Conservation (phyloP, 163 green algal genomes). For the Botryococcus braunii region DNA sequence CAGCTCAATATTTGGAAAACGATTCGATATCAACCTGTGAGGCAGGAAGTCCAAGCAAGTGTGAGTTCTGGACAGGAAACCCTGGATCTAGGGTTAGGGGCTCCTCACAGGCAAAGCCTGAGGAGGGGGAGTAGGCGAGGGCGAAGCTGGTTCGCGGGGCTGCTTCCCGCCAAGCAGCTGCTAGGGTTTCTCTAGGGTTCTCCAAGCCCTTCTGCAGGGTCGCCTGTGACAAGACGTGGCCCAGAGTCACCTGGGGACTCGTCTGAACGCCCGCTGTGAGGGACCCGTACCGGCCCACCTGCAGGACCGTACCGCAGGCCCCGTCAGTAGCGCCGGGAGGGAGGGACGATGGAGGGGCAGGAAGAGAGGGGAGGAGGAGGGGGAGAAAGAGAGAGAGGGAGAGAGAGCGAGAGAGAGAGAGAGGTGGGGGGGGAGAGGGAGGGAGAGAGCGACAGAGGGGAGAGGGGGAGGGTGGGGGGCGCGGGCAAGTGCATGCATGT, state of each 20-base stretch:
- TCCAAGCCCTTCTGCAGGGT: constrained; percentile 1
- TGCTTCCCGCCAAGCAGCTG: constrained; percentile 5
- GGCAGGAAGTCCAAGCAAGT: not conserved
- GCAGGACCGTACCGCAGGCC: not conserved
- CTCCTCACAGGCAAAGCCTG: constrained; percentile 2
- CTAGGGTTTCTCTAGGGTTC: not conserved
- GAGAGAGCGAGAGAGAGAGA: too few relatives aligned
- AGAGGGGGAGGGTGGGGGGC: too few relatives aligned
- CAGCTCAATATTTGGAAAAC: not conserved
- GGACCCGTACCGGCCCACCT: constrained; percentile 19
- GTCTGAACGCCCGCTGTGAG: constrained; percentile 22
- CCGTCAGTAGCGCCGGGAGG: too few relatives aligned
- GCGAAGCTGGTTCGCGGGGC: constrained; percentile 18
- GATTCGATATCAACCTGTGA: too few relatives aligned
- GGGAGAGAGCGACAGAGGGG: too few relatives aligned
- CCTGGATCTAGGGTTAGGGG: not conserved
- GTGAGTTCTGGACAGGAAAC: constrained; percentile 10
- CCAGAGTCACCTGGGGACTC: not conserved
- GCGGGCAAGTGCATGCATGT: too few relatives aligned
- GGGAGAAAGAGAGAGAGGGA: too few relatives aligned
- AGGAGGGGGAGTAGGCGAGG: constrained; percentile 30
- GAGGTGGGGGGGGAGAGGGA: too few relatives aligned
- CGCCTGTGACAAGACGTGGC: too few relatives aligned
- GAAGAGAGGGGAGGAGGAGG: too few relatives aligned
- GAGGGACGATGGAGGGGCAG: too few relatives aligned